These are phyloP conservation scores for Blumeria hordei DNA, from an alignment of 2,329 filamentous ascomycete genomes.

Conservation along the genomic window DNA sequence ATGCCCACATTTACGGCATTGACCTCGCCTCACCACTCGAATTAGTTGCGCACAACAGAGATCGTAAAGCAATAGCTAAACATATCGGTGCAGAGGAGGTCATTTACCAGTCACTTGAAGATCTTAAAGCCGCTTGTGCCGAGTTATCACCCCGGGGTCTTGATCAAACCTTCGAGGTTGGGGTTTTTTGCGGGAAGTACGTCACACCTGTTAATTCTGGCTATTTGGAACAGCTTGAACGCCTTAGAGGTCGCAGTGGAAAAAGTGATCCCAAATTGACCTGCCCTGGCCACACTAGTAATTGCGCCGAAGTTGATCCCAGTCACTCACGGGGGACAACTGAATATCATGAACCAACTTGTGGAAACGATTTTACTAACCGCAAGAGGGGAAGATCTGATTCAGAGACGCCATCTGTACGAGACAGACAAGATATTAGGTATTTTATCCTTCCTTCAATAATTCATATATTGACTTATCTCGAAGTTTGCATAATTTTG, in stretches of 20 bases:
- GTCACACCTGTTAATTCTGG: conserved; percentile 53
- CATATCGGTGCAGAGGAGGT: conserved; percentile 54
- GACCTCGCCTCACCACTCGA: conserved; percentile 49
- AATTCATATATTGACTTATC: not conserved
- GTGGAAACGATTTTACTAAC: conserved; percentile 8
- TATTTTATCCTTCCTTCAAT: conserved; percentile 3
- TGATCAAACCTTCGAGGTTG: conserved; percentile 55
- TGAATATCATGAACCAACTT: conserved; percentile 3
- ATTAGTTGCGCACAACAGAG: conserved; percentile 45
- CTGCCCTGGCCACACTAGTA: conserved; percentile 37
- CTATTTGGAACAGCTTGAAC: conserved; percentile 64
- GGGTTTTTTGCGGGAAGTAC: conserved; percentile 78
- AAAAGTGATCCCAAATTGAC: conserved; percentile 39
- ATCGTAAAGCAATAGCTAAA: conserved; percentile 32
- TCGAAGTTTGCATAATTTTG: conserved; percentile 13
- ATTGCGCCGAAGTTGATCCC: conserved; percentile 17
- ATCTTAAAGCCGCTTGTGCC: conserved; percentile 57
- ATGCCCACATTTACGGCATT: conserved; percentile 73
- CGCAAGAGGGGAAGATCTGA: conserved; percentile 12
- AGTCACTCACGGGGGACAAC: not conserved
- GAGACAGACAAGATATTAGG: conserved; percentile 16
- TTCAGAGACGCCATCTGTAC: conserved; percentile 11
- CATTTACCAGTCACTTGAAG: conserved; percentile 52
- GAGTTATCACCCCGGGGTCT: conserved; percentile 38
- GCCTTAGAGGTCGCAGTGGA: conserved; percentile 30